Evolutionary conservation across 495 filamentous ascomycete species (phyloP).

Genomic region (Aspergillus heteromorphus): DNA sequence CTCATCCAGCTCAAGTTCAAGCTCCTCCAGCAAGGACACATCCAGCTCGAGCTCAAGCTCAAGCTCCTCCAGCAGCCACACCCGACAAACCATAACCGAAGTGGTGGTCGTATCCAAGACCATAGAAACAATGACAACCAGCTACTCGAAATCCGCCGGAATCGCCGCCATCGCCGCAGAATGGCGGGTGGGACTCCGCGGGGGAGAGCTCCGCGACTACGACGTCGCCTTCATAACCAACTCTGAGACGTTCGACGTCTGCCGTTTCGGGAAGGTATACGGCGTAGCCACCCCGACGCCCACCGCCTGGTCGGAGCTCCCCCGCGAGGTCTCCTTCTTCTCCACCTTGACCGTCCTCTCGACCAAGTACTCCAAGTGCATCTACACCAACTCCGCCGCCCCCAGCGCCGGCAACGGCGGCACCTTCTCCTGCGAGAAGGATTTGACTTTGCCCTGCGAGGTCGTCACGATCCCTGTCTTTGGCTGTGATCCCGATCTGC

Average conservation of each 20-base stretch:
- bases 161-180: neutral
- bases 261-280: neutral
- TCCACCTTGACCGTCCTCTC: neutral
- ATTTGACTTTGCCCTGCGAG: neutral
- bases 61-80: neutral
- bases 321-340: neutral
- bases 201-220: neutral
- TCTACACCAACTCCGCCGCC: neutral
- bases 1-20: no score
- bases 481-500: neutral
- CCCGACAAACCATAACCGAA: neutral
- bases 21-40: neutral
- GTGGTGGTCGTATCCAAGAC: neutral
- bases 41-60: neutral
- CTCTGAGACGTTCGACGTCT: neutral
- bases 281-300: neutral
- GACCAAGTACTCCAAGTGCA: neutral
- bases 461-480: neutral
- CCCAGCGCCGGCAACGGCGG: neutral
- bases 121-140: neutral
- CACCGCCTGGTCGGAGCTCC: neutral
- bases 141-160: neutral
- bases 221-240: neutral
- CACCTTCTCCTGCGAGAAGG: neutral
- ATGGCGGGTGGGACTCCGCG: neutral